These are phyloP conservation scores for Graphiopsis chlorocephala DNA, from an alignment of 2,329 filamentous ascomycete species.

Conservation along the genomic window DNA sequence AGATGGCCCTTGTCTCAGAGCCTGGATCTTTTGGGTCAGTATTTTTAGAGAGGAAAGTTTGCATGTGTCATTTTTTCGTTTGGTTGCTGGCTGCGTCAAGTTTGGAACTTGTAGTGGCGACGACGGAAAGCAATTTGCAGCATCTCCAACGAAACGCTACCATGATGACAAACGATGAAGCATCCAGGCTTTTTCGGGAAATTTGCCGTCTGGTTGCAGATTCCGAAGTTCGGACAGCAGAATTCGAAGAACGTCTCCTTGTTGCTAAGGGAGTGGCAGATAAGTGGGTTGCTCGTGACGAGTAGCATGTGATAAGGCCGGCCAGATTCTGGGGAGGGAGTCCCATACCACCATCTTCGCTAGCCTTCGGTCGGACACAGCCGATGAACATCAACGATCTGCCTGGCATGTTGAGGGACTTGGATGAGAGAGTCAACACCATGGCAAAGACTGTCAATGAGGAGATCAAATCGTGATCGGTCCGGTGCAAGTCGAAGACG, in stretches of 20 bases:
- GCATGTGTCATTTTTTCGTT: background rate
- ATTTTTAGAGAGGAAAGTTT: background rate
- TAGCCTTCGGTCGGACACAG: background rate
- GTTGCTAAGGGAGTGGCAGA: background rate
- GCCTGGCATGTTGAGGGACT: background rate
- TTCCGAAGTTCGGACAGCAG: background rate
- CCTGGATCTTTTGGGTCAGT: background rate
- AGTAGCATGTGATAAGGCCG: background rate
- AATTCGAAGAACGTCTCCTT: background rate
- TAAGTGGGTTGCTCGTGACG: background rate
- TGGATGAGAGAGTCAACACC: background rate
- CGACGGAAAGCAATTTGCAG: background rate
- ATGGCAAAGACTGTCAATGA: background rate
- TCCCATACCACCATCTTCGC: background rate
- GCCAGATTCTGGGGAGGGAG: background rate
- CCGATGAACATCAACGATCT: background rate
- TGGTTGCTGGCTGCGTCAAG: background rate
- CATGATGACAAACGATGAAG: background rate
- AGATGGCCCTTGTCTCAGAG: background rate
- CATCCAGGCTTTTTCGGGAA: background rate
- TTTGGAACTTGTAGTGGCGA: background rate
- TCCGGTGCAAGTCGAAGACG: background rate
- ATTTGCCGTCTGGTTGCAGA: background rate
- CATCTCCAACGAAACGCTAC: background rate
- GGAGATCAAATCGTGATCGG: slow-evolving; percentile 1